Base-by-base conservation (phyloP, 2,329 filamentous ascomycete genomes). In the Colletotrichum higginsianum region DNA sequence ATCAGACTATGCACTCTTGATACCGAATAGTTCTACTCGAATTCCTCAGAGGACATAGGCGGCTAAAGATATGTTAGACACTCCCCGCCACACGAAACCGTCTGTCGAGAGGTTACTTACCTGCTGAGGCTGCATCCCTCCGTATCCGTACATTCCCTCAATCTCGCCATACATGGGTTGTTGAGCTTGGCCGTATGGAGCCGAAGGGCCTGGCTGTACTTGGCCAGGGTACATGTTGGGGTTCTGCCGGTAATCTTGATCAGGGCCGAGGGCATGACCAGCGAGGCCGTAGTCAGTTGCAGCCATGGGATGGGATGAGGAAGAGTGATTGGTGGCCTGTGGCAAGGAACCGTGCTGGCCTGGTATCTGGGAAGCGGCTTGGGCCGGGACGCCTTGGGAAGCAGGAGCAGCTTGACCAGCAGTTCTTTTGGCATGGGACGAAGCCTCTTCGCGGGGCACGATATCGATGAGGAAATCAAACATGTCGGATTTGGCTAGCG, bases 391-490 rank as follows among this genome's bases (percentile, higher is more conserved):
- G 35, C 79, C 80, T 65, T 84, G 84, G 16, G 81, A 77, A 21
- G 82, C 79, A 44, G 82, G 75, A 35, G 78, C 81, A 46, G 86
- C 81, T 73, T 90, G 87, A 9, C 88, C 85, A 53, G 86, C 85
- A 53, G 91, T 87, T 75, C 95, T 88, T 85, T 98, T 98, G 50
- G 95, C 90, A 80, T 95, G 94, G 26, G 93, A 91, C 12, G 93
- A 89, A 46, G 96, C 95, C 82, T 99, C 96, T 82, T 99, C 96
- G 63, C 96, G 92, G 4, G 96, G 96, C 7, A 99, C 96, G 73
- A 99, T 99, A 80, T 99, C 96, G 80, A 99, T 99, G 71, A 99
- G 87, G 84, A 99, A 99, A 84, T 99, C 96, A 82, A 99, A 99
- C 96, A 99, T 99, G 85, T 99, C 96, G 26, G 95, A 98, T 84